Base-by-base conservation (phyloP, 2,329 filamentous ascomycete species). In the Cytospora leucostoma region DNA sequence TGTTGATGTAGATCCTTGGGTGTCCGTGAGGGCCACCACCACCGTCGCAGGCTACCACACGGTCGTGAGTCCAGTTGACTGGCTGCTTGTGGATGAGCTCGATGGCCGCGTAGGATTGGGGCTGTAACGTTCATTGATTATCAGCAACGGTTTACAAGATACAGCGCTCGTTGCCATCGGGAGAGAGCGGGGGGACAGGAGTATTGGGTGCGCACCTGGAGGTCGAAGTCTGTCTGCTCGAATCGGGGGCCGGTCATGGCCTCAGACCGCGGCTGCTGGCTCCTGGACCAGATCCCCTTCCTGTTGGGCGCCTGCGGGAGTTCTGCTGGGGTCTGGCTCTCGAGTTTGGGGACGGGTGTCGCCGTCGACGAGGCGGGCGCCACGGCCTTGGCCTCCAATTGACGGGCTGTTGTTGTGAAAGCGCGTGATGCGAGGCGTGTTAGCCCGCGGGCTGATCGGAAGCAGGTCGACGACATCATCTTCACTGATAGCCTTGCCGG, bases 241-340 rank as follows among this genome's bases (percentile, higher is more conserved):
- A 99, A 99, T 70, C 94, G 84, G 68, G 95, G 95, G 50, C 95
- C 95, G 50, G 88, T 87, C 94, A 99, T 99, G 59, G 93, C 95
- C 76, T 87, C 78, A 60, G 86, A 84, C 71, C 94, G 84, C 47
- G 92, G 87, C 77, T 87, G 86, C 83, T 99, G 95, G 79, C 87
- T 96, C 73, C 86, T 80, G 66, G 92, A 92, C 95, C 95, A 99
- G 65, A 92, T 84, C 7, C 79, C 85, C 65, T 82, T 79, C 67
- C 93, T 87, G 82, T 99, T 99, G 27, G 95, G 95, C 37, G 94
- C 92, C 81, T 99, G 95, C 76, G 82, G 78, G 62, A 84, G 78
- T 67, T 86, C 81, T 71, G 80, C 78, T 37, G 79, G 70, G 47
- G 70, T 72, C 35, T 73, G 70, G 68, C 72, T 78, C 66, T 80